phyloP scores from a whole-genome alignment of 2,329 filamentous ascomycete species.

The Paecilomyces sp. region DNA sequence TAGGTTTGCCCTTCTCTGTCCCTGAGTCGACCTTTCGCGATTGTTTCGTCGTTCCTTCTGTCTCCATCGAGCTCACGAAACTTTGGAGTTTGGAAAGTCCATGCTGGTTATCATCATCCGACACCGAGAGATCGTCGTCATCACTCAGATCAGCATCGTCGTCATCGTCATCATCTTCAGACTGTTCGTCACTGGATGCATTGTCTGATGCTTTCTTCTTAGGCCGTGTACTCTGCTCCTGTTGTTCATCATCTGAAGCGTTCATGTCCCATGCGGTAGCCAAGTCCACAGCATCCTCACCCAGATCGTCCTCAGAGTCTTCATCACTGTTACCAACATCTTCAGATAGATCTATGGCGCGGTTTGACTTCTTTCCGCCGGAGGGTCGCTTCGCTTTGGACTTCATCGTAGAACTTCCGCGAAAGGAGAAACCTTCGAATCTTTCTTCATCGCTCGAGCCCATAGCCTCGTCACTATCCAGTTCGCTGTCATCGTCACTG shows the following conservation, averaged over 20 bases:
- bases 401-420: conserved; percentile 47
- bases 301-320: conserved; percentile 47
- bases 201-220: conserved; percentile 20
- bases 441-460: conserved; percentile 80
- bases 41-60: conserved; percentile 27
- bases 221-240: not conserved
- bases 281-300: conserved; percentile 57
- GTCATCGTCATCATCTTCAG: conserved; percentile 15
- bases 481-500: conserved; percentile 60
- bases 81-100: conserved; percentile 59
- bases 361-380: conserved; percentile 15
- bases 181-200: conserved; percentile 26
- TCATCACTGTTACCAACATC: conserved; percentile 40
- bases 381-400: conserved; percentile 27
- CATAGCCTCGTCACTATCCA: conserved; percentile 76
- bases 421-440: conserved; percentile 69
- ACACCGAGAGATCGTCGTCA: conserved; percentile 44
- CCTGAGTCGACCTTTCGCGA: conserved; percentile 35
- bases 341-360: conserved; percentile 45
- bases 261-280: conserved; percentile 55
- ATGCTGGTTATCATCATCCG: conserved; percentile 40
- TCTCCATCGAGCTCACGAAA: conserved; percentile 60
- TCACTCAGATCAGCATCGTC: conserved; percentile 38
- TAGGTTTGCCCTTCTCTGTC: conserved; percentile 57
- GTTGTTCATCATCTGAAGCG: conserved; percentile 34